phyloP scores from a whole-genome alignment of 2,329 filamentous ascomycete genomes.

The Scedosporium dehoogii region DNA sequence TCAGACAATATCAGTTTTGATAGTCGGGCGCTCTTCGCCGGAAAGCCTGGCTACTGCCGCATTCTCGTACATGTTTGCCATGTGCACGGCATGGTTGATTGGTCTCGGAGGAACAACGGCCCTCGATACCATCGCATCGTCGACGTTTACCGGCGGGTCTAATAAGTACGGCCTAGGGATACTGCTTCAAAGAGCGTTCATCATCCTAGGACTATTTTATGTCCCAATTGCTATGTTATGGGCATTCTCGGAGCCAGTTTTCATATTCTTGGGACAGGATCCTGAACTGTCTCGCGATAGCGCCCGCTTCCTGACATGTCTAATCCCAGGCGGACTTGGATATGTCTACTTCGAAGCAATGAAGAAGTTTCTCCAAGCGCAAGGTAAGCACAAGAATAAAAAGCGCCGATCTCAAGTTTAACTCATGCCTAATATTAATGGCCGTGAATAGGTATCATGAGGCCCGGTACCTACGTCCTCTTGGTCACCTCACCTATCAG shows the following conservation, averaged over 20 bases:
- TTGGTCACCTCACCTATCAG: slow-evolving; percentile 76
- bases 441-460: slow-evolving; percentile 48
- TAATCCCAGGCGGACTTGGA: slow-evolving; percentile 73
- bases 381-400: slow-evolving; percentile 46
- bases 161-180: slow-evolving; percentile 72
- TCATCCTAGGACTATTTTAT: slow-evolving; percentile 66
- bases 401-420: background rate
- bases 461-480: slow-evolving; percentile 72
- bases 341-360: slow-evolving; percentile 82
- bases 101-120: slow-evolving; percentile 79
- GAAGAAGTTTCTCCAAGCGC: slow-evolving; percentile 83
- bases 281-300: slow-evolving; percentile 66
- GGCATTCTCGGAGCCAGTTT: slow-evolving; percentile 65
- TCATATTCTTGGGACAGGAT: slow-evolving; percentile 66
- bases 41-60: slow-evolving; percentile 73
- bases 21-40: slow-evolving; percentile 70
- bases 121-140: slow-evolving; percentile 75
- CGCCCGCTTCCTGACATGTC: slow-evolving; percentile 58
- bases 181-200: slow-evolving; percentile 64
- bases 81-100: slow-evolving; percentile 81
- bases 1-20: slow-evolving; percentile 71
- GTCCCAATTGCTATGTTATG: slow-evolving; percentile 63
- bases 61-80: slow-evolving; percentile 90
- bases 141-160: slow-evolving; percentile 69
- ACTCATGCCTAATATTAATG: background rate